phyloP scores from a whole-genome alignment of 768 basidiomycete species.

The Rubroboletus satanas region DNA sequence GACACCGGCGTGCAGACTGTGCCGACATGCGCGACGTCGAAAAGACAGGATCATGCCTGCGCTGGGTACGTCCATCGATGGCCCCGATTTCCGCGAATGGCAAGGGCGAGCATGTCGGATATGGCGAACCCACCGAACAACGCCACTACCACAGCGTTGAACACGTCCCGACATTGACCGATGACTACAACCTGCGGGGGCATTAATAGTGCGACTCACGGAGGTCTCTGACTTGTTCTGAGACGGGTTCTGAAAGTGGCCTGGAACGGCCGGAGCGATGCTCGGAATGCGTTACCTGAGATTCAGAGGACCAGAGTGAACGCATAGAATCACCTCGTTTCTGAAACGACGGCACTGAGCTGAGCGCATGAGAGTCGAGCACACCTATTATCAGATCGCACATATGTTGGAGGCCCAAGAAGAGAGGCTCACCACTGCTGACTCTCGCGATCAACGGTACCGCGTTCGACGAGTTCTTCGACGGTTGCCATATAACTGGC shows the following conservation, averaged over 20 bases:
- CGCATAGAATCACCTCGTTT: too few relatives aligned
- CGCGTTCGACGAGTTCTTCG: slow-evolving; percentile 43
- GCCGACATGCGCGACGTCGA: slow-evolving; percentile 51
- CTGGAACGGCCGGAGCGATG: too few relatives aligned
- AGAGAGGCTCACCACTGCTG: too few relatives aligned
- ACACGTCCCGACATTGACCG: slow-evolving; percentile 29
- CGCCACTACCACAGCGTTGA: slow-evolving; percentile 57
- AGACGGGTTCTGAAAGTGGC: too few relatives aligned
- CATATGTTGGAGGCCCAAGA: not conserved
- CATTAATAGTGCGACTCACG: too few relatives aligned
- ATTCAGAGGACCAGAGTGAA: too few relatives aligned
- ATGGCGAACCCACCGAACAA: slow-evolving; percentile 46
- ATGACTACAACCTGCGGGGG: too few relatives aligned
- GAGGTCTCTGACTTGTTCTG: too few relatives aligned
- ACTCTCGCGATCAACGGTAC: slow-evolving; percentile 44
- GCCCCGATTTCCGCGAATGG: slow-evolving; percentile 36
- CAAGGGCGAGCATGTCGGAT: slow-evolving; percentile 64
- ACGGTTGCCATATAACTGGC: slow-evolving; percentile 53
- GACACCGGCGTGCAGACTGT: slow-evolving; percentile 48
- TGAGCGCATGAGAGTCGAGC: too few relatives aligned
- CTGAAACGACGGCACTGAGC: too few relatives aligned
- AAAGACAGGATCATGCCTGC: slow-evolving; percentile 32
- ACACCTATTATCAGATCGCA: not conserved
- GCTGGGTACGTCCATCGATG: slow-evolving; percentile 26
- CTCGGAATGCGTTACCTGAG: too few relatives aligned